Base-by-base conservation (phyloP, 1,139 yeast genomes). In the Hyphopichia burtonii region DNA sequence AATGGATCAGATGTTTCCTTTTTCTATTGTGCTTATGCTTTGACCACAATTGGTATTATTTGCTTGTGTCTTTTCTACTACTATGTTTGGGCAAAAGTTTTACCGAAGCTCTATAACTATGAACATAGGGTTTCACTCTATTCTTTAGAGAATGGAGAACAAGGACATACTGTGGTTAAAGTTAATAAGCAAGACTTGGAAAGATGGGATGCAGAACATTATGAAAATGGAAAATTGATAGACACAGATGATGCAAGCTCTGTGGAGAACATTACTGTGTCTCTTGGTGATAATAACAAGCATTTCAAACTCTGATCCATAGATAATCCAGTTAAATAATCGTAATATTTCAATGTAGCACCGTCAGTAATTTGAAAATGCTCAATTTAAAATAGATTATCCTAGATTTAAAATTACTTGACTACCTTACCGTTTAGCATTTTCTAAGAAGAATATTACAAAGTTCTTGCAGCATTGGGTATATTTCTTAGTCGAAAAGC, bases 81-180 rank as follows among this genome's bases (percentile, higher is more conserved):
- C 47, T 51, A 54, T 41, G 45, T 68, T 3, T 71, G 76, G 77
- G 64, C 65, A 5, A 56, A 51, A 30, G 43, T 69, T 11, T 52
- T 68, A 34, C 76, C 76, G 20, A 55, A 50, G n/a, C 5, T 60
- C 12, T 63, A 61, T 8, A 52, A 54, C 1, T 71, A 69, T 48
- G 52, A 47, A 18, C 72, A 67, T 47, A 59, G 75, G 49, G 52
- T 55, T 20, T 52, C 53, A 22, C 49, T 47, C 36, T 71, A 66
- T 43, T 37, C 44, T 12, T 58, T 67, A 46, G 65, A 55, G 10
- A 68, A 65, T 41, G 76, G 75, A 20, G 77, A 67, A 44, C 44
- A 43, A 16, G 76, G 76, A 9, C 68, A 71, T 41, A 65, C 64
- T 6, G 68, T 71, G 28, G 57, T 68, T 28, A 66, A 68, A 40